These are phyloP conservation scores for Cercospora zeae-maydis DNA, from an alignment of 2,329 filamentous ascomycete species.

Conservation along the genomic window DNA sequence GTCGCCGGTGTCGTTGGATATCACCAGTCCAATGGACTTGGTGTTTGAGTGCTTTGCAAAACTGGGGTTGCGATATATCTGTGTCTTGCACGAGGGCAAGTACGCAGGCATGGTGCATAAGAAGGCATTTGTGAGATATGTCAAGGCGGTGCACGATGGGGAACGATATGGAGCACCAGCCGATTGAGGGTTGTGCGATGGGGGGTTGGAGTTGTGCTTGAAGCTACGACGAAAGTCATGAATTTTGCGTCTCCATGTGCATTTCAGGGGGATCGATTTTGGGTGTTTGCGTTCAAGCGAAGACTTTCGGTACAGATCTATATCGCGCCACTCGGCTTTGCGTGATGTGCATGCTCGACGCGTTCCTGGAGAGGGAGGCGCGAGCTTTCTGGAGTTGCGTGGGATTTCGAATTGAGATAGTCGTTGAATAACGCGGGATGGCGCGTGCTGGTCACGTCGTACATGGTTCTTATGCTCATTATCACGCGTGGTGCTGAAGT, in stretches of 20 bases:
- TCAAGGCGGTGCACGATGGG: conserved; percentile 71
- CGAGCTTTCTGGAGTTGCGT: conserved; percentile 1
- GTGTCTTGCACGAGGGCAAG: conserved; percentile 76
- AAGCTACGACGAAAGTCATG: not conserved
- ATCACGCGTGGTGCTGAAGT: not conserved
- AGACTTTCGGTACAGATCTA: not conserved
- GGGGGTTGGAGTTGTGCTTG: too few species aligned
- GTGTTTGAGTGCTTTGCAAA: conserved; percentile 98
- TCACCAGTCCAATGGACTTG: conserved; percentile 85
- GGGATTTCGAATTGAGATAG: not conserved
- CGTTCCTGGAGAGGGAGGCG: conserved; percentile 4
- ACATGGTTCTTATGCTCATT: not conserved
- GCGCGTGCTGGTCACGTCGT: not conserved
- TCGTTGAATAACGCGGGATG: conserved; percentile 1
- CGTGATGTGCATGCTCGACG: not conserved
- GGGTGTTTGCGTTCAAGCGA: conserved; percentile 3
- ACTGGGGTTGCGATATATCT: conserved; percentile 86
- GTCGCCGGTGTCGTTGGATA: conserved; percentile 81
- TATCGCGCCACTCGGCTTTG: not conserved
- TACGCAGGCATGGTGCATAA: conserved; percentile 93
- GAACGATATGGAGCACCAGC: conserved; percentile 18
- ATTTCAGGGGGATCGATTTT: not conserved
- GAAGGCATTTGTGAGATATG: conserved; percentile 93
- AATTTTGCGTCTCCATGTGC: conserved; percentile 5
- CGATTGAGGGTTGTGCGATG: not conserved